These are phyloP conservation scores for Bombardia bombarda DNA, from an alignment of 495 filamentous ascomycete genomes.

Conservation along the genomic window DNA sequence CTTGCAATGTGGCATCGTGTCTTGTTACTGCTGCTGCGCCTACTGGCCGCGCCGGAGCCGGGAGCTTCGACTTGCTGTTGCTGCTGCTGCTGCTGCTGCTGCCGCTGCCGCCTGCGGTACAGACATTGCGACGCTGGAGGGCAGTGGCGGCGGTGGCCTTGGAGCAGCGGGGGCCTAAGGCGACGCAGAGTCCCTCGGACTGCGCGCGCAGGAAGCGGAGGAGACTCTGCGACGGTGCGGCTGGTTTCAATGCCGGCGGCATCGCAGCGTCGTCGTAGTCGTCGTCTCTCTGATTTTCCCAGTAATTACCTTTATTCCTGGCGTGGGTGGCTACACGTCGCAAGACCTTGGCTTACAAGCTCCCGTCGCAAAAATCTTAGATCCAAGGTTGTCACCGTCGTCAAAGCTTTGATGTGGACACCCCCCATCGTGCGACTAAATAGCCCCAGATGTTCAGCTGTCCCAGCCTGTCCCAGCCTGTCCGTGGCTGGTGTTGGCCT, in stretches of 20 bases:
- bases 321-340: too few species aligned
- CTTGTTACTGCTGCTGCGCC: slow-evolving; percentile 9
- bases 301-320: not conserved
- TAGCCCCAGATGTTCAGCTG: not conserved
- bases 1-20: slow-evolving; percentile 27
- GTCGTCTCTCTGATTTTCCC: not conserved
- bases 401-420: not conserved
- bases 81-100: too few species aligned
- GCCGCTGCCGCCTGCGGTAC: slow-evolving; percentile 17
- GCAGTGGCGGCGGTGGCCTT: not conserved
- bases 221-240: slow-evolving; percentile 53
- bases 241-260: slow-evolving; percentile 26
- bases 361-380: not conserved
- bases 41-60: slow-evolving; percentile 6
- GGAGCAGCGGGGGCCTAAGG: slow-evolving; percentile 7
- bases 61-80: slow-evolving; percentile 1
- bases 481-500: not conserved
- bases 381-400: not conserved
- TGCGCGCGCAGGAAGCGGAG: slow-evolving; percentile 56
- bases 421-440: not conserved
- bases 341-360: not conserved
- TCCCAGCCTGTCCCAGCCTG: not conserved
- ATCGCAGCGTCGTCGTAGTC: slow-evolving; percentile 12
- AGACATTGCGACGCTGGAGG: slow-evolving; percentile 14
- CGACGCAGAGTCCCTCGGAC: slow-evolving; percentile 41